These are phyloP conservation scores for Talaromyces sp. DNA, from an alignment of 2,329 filamentous ascomycete species.

Conservation along the genomic window DNA sequence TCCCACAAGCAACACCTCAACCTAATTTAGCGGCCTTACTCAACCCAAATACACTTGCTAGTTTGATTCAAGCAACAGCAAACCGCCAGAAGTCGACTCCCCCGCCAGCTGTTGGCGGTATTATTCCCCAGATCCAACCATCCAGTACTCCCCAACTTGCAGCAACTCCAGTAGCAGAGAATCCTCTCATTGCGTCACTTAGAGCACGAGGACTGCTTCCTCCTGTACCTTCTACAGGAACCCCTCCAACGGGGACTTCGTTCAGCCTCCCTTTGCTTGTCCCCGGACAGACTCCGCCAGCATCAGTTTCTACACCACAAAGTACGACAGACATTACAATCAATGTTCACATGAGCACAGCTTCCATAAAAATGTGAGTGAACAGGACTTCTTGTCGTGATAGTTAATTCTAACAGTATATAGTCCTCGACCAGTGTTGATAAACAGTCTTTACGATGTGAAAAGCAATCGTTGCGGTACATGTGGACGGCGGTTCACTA, in stretches of 20 bases:
- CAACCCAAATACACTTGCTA: conserved; percentile 46
- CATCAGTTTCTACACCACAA: conserved; percentile 35
- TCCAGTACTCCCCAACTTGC: conserved; percentile 55
- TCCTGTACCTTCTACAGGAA: conserved; percentile 38
- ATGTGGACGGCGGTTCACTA: conserved; percentile 82
- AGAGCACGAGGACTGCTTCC: conserved; percentile 66
- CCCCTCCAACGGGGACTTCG: conserved; percentile 38
- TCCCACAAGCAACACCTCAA: conserved; percentile 37
- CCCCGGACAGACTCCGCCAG: conserved; percentile 40
- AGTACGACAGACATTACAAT: conserved; percentile 30
- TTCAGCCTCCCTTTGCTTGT: conserved; percentile 44
- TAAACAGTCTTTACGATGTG: conserved; percentile 73
- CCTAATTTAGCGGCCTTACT: conserved; percentile 35
- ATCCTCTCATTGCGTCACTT: conserved; percentile 65
- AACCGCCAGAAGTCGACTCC: conserved; percentile 41
- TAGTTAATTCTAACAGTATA: neutral
- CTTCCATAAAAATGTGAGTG: conserved; percentile 68
- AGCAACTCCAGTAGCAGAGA: conserved; percentile 49
- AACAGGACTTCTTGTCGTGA: neutral
- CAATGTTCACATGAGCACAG: conserved; percentile 58
- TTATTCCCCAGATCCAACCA: conserved; percentile 57
- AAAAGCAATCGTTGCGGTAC: conserved; percentile 85
- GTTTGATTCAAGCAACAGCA: conserved; percentile 46
- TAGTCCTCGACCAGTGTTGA: conserved; percentile 71
- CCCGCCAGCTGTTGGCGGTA: conserved; percentile 48